Conservation (phyloP, 2,329 filamentous ascomycete species). For the Cadophora gregata region DNA sequence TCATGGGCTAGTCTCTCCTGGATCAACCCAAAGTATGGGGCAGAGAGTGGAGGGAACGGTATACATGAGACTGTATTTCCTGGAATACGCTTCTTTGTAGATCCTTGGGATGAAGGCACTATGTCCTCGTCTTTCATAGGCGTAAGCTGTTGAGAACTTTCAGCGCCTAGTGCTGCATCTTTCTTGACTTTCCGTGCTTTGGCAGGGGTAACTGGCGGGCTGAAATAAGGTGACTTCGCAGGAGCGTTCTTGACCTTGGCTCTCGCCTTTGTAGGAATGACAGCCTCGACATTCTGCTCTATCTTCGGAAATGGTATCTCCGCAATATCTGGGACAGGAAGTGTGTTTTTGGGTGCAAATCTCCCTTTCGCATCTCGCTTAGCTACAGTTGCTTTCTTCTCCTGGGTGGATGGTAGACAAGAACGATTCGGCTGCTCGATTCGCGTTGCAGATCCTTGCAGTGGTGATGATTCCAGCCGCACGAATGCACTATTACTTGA, state of each 20-base stretch:
- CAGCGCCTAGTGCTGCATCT: neutral
- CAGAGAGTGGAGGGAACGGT: conserved; percentile 71
- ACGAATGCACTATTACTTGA: neutral
- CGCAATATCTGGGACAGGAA: neutral
- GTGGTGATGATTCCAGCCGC: neutral
- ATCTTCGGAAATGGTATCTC: neutral
- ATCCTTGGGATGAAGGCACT: conserved; percentile 7
- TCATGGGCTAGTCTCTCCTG: conserved; percentile 79
- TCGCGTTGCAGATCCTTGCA: neutral
- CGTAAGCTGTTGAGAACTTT: conserved; percentile 3
- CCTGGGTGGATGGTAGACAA: neutral
- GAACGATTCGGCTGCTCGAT: neutral
- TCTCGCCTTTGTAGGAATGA: conserved; percentile 6
- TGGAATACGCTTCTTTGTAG: conserved; percentile 33
- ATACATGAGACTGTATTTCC: conserved; percentile 54
- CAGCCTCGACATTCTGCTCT: neutral
- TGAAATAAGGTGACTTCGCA: conserved; percentile 44
- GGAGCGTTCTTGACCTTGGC: conserved; percentile 35
- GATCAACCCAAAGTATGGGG: conserved; percentile 74
- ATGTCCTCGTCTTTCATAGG: conserved; percentile 17
- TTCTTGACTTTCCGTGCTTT: conserved; percentile 19
- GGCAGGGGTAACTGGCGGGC: conserved; percentile 23
- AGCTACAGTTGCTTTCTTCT: neutral
- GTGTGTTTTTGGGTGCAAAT: conserved; percentile 21
- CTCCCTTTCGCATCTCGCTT: conserved; percentile 27